Conservation (phyloP, 352 stramenopile genomes). For the Phytophthora megakarya region DNA sequence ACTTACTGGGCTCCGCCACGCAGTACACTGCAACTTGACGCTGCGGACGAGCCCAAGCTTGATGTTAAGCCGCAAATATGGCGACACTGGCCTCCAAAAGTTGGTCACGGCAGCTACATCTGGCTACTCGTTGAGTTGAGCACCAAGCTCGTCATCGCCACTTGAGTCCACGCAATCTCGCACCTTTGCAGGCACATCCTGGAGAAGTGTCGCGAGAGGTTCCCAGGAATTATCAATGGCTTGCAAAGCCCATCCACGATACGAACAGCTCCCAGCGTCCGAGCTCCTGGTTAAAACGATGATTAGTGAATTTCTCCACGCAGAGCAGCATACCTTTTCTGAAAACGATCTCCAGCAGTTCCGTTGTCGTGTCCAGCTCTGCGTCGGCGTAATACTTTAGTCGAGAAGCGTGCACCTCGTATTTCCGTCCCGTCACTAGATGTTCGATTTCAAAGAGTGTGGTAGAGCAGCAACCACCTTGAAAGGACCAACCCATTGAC, state of each 20-base stretch:
- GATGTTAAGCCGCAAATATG: no score
- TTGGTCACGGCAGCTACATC: no score
- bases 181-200: conserved; percentile 4
- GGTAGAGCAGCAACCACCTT: background rate
- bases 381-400: conserved; percentile 12
- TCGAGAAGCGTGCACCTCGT: conserved; percentile 1
- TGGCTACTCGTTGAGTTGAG: no score
- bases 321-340: conserved; percentile 1
- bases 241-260: background rate
- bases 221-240: conserved; percentile 4
- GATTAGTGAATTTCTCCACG: background rate
- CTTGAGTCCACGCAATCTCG: no score
- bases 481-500: conserved; percentile 3
- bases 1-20: no score
- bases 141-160: no score
- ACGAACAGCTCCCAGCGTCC: conserved; percentile 1
- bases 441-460: conserved; percentile 7
- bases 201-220: background rate
- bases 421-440: background rate
- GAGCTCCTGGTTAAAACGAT: background rate
- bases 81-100: no score
- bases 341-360: background rate
- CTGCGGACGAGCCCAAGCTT: no score
- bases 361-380: background rate
- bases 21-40: no score